Conservation (phyloP, 148 eudicot species). For the Cornus kousa region DNA sequence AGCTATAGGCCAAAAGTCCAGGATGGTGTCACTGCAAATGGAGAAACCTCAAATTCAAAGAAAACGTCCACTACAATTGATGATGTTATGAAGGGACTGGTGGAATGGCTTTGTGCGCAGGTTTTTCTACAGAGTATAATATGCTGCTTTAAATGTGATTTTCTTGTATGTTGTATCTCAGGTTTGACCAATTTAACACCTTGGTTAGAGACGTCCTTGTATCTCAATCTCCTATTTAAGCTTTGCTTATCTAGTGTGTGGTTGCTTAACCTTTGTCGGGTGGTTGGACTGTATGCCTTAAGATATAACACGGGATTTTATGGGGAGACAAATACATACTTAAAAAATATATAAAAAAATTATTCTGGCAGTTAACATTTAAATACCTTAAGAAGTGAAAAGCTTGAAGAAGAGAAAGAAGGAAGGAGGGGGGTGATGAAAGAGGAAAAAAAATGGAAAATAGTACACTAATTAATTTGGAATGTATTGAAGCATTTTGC, state of each 20-base stretch:
- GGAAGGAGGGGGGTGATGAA: no score
- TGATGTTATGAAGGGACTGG: slow-evolving; percentile 79
- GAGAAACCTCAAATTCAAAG: slow-evolving; percentile 67
- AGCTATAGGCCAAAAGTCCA: slow-evolving; percentile 78
- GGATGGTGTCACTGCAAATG: slow-evolving; percentile 45
- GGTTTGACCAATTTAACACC: neutral
- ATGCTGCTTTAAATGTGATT: neutral
- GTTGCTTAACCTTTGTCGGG: neutral
- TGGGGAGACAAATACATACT: no score
- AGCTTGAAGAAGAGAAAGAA: no score
- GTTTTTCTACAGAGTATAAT: slow-evolving; percentile 26
- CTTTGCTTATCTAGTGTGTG: neutral
- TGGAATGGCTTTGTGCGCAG: slow-evolving; percentile 95
- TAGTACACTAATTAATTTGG: neutral
- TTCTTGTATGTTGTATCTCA: neutral
- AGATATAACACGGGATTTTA: neutral
- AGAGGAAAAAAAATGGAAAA: no score
- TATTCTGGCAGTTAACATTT: no score
- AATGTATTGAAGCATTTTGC: no score
- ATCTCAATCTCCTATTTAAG: no score
- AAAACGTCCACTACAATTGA: slow-evolving; percentile 56
- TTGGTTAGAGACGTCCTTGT: neutral
- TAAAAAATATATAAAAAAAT: no score
- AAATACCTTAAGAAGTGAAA: no score
- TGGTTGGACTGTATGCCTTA: neutral